Evolutionary conservation across 345 rosid species (phyloP), one percentile per base, ranked within the genome.

Genomic region (Citrus hindsii): DNA sequence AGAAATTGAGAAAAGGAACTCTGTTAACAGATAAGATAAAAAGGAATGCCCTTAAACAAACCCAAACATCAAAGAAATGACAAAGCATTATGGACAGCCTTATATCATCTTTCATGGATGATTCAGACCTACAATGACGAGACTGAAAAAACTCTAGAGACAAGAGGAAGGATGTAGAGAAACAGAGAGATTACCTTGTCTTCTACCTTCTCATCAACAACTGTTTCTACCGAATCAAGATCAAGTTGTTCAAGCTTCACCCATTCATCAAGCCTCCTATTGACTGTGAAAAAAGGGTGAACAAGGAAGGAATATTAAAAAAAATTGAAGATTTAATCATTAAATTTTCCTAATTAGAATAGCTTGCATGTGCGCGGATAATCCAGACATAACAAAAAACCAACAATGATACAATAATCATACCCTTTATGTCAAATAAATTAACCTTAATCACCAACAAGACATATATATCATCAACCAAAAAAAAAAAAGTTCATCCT

Each of bases 231-330:
- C 7, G 99, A 95, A 80, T 86, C 90, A 82, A 93, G 96, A 81
- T 95, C 96, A 40, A 95, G 88, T 68, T 93, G 99, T 46, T 95
- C 99, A 80, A 92, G 93, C 72, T 93, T 94, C 82, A 89, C 97
- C 99, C 99, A 95, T 71, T 95, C 99, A 83, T 95, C 99, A 22
- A 95, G 91, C 87, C 99, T 92, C 90, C 99, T 86, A 83, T 95
- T 95, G 84, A 95, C 99, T 95, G 86, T 72, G 61, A 69, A 28
- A 72, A 14, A 61, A 32, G 58, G 61, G 33, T 40, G 21, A 35
- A 65, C 13, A 10, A 42, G 9, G 32, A 55, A 73, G 9, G 80
- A 64, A 42, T 3, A n/a, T 69, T 14, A 37, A 25, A 16, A 16
- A 18, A 77, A 28, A 24, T 9, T 10, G 48, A 67, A 53, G 33